Conservation (phyloP, 331 rosid genomes). For the Rosa hybrid region DNA sequence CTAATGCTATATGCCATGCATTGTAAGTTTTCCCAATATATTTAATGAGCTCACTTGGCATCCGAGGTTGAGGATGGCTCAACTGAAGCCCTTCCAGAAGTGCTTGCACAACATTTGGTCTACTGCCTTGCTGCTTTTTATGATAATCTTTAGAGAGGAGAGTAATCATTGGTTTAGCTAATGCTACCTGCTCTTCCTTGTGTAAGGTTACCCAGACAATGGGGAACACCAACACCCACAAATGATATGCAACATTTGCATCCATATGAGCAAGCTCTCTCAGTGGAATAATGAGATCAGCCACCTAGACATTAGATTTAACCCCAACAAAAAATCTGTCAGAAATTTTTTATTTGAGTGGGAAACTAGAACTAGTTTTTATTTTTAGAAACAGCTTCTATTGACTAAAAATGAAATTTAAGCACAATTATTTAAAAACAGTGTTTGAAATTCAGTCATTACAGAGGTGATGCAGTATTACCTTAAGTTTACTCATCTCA, state of each 20-base stretch:
- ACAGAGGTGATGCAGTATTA: constrained; percentile 24
- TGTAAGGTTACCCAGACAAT: constrained; percentile 97
- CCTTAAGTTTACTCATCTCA: constrained; percentile 95
- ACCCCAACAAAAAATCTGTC: background rate
- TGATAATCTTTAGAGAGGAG: constrained; percentile 95
- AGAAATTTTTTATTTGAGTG: constrained; percentile 2
- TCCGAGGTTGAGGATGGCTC: constrained; percentile 99
- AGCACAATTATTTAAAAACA: background rate
- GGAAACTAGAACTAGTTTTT: background rate
- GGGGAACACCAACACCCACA: constrained; percentile 86
- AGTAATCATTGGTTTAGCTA: constrained; percentile 95
- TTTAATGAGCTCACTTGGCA: constrained; percentile 99
- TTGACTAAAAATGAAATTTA: background rate
- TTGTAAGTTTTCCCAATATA: constrained; percentile 95
- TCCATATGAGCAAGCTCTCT: constrained; percentile 97
- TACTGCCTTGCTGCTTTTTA: constrained; percentile 85
- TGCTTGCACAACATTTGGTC: constrained; percentile 99
- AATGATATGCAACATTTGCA: constrained; percentile 98
- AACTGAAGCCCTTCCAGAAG: constrained; percentile 97
- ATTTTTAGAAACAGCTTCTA: background rate
- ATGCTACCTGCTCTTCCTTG: constrained; percentile 89
- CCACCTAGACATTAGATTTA: constrained; percentile 49
- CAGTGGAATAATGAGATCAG: constrained; percentile 85
- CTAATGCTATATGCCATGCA: constrained; percentile 98
- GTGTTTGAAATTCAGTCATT: background rate